Percentiles rank a stretch among this genome's conserved stretches.
These are phyloP conservation scores for Apiotrichum laibachii DNA, from an alignment of 1,284 basidiomycete genomes.

Conservation along the genomic window DNA sequence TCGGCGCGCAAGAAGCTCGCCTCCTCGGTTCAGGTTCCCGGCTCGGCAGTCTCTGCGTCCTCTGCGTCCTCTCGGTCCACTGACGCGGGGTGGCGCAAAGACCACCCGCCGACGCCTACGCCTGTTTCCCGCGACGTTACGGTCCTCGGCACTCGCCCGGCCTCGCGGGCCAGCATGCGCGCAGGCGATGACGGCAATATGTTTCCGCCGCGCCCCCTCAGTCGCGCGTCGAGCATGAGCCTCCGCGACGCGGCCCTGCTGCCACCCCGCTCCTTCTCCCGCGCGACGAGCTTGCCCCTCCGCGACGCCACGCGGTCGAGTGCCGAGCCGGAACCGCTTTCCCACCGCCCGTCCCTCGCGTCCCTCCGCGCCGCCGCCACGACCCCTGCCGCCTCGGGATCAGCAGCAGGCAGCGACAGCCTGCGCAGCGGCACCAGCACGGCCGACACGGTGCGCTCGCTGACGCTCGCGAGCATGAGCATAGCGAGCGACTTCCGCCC, in stretches of 20 bases:
- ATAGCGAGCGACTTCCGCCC: not conserved
- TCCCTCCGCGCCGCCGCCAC: not conserved
- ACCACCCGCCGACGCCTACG: slow-evolving; percentile 25
- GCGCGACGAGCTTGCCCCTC: not conserved
- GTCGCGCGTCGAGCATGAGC: not conserved
- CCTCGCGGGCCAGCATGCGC: slow-evolving; percentile 18
- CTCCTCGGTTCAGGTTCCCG: slow-evolving; percentile 7
- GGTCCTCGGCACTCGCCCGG: slow-evolving; percentile 11
- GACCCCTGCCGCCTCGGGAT: too few species aligned
- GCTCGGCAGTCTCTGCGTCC: slow-evolving; percentile 11
- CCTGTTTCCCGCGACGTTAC: slow-evolving; percentile 21
- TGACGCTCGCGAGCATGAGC: too few species aligned
- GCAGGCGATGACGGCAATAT: not conserved
- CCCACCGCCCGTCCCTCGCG: not conserved
- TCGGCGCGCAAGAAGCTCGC: slow-evolving; percentile 25
- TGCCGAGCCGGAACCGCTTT: not conserved
- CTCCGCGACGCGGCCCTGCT: not conserved
- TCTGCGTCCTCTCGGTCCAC: not conserved
- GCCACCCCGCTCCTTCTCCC: not conserved
- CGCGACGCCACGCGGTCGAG: not conserved
- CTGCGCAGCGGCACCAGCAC: too few species aligned
- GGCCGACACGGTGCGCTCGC: too few species aligned
- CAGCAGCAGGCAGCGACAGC: too few species aligned
- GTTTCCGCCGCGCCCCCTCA: not conserved
- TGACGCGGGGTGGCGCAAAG: slow-evolving; percentile 11